Evolutionary conservation across 179 eudicot genomes (phyloP).

Genomic region (Corrigiola litoralis): DNA sequence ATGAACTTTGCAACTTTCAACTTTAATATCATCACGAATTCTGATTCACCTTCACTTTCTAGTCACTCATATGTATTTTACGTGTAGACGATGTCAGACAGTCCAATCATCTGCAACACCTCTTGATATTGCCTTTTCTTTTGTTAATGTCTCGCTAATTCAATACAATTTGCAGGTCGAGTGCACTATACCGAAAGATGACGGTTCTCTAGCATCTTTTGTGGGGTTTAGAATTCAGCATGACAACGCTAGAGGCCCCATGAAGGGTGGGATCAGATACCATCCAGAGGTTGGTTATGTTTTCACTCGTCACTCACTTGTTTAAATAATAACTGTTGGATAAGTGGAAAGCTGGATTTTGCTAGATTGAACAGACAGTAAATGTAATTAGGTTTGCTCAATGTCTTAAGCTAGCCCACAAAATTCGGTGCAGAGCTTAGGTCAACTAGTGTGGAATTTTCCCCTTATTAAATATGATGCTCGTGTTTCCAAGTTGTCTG

Average conservation of each 20-base stretch:
- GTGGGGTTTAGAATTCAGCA: slow-evolving; percentile 95
- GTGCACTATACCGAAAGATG: slow-evolving; percentile 96
- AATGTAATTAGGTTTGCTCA: too few relatives aligned
- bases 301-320: neutral
- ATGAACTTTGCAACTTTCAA: too few relatives aligned
- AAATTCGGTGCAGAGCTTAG: too few relatives aligned
- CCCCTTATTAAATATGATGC: neutral
- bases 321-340: neutral
- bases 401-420: too few relatives aligned
- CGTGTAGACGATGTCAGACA: neutral
- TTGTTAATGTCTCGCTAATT: neutral
- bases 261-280: slow-evolving; percentile 99
- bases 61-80: too few relatives aligned
- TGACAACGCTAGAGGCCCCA: slow-evolving; percentile 97
- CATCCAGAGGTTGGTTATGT: slow-evolving; percentile 79
- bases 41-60: too few relatives aligned
- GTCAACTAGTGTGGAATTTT: too few relatives aligned
- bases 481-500: neutral
- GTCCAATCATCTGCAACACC: neutral
- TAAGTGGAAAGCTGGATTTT: neutral
- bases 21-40: too few relatives aligned
- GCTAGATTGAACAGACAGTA: too few relatives aligned
- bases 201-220: slow-evolving; percentile 77
- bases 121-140: neutral
- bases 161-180: slow-evolving; percentile 62